Conservation (phyloP, 495 filamentous ascomycete genomes). For the Halenospora varia region DNA sequence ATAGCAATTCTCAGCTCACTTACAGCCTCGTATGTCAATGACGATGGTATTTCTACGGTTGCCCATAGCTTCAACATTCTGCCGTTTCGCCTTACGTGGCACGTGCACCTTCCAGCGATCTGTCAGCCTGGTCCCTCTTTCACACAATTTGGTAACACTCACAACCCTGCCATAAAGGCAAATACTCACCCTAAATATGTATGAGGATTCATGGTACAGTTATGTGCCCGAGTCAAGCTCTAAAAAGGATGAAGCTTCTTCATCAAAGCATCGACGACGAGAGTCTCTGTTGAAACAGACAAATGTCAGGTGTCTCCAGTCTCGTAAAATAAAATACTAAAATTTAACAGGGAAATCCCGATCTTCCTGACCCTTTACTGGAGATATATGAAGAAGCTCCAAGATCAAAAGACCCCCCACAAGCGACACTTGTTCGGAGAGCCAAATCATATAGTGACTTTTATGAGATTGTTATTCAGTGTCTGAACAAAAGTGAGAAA, state of each 20-base stretch:
- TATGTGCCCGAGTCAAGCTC: conserved; percentile 53
- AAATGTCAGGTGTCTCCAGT: conserved; percentile 48
- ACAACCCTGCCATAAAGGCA: too few species aligned
- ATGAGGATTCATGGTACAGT: conserved; percentile 72
- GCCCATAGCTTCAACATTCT: neutral
- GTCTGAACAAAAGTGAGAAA: conserved; percentile 42
- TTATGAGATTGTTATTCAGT: conserved; percentile 55
- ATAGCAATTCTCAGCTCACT: neutral
- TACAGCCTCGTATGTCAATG: neutral
- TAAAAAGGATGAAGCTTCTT: conserved; percentile 35
- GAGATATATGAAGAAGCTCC: conserved; percentile 48
- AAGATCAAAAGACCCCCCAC: conserved; percentile 49
- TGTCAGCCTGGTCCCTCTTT: neutral
- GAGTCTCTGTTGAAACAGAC: conserved; percentile 66
- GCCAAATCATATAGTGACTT: conserved; percentile 78
- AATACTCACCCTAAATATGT: too few species aligned
- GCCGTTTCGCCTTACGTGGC: neutral
- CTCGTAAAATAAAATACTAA: too few species aligned
- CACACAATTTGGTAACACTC: too few species aligned
- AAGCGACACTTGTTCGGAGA: conserved; percentile 56
- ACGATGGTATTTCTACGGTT: neutral
- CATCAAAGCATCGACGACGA: conserved; percentile 50
- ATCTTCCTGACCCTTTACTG: conserved; percentile 35
- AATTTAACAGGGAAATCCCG: conserved; percentile 32
- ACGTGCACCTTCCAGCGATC: neutral